phyloP scores from a whole-genome alignment of 768 basidiomycete genomes.

The Coprinopsis marcescibilis region DNA sequence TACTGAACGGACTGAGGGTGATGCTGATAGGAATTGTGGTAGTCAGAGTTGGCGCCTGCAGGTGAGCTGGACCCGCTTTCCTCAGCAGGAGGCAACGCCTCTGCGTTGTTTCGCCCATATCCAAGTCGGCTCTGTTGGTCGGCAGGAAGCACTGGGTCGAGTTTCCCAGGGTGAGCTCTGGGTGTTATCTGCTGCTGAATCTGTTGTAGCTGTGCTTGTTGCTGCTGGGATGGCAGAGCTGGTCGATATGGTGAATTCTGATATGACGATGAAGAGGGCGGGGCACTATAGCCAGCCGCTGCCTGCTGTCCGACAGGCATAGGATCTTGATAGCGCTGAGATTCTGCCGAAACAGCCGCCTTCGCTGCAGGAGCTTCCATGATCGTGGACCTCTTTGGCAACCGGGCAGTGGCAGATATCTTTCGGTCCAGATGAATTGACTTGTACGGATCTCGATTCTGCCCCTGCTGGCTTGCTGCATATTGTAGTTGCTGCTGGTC shows the following conservation, averaged over 20 bases:
- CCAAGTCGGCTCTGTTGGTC: too few species aligned
- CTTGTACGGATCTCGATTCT: slow-evolving; percentile 91
- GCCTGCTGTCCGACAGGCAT: background rate
- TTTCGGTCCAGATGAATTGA: slow-evolving; percentile 94
- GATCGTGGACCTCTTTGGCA: slow-evolving; percentile 92
- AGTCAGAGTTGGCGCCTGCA: background rate
- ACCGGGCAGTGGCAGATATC: slow-evolving; percentile 83
- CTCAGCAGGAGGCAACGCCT: too few species aligned
- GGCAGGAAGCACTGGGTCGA: too few species aligned
- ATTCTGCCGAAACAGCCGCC: slow-evolving; percentile 4
- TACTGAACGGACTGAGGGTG: background rate
- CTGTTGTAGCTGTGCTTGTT: background rate
- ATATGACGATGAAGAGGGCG: background rate
- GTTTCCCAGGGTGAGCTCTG: background rate
- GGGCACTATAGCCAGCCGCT: background rate
- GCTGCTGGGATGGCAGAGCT: slow-evolving; percentile 4
- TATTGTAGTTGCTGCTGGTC: slow-evolving; percentile 18
- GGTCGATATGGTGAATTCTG: slow-evolving; percentile 2
- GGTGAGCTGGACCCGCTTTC: slow-evolving; percentile 2
- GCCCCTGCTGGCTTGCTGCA: slow-evolving; percentile 39
- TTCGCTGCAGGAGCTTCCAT: slow-evolving; percentile 71
- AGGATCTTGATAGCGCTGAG: slow-evolving; percentile 1
- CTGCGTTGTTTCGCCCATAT: too few species aligned
- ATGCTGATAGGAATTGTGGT: background rate
- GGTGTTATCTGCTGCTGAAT: slow-evolving; percentile 8